Conservation (phyloP, 352 stramenopile species). For the Phytophthora citrophthora region DNA sequence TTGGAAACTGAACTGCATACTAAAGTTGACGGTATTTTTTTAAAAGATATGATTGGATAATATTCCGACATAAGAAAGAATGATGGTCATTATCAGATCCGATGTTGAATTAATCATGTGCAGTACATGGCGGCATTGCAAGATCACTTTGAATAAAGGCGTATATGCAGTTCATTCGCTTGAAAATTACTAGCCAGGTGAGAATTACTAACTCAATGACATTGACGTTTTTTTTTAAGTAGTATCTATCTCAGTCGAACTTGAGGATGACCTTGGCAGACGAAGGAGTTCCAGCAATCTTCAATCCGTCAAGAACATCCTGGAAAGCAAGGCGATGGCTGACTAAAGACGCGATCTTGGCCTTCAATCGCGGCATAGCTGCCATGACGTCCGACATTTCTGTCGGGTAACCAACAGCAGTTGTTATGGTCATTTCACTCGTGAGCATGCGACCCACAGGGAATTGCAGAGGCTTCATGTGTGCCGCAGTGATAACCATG, state of each 20-base stretch:
- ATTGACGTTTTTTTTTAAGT: neutral
- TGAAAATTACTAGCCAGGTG: no score
- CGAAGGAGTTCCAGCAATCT: slow-evolving; percentile 29
- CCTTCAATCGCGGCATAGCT: slow-evolving; percentile 27
- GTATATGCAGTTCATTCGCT: no score
- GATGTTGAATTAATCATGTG: slow-evolving; percentile 8
- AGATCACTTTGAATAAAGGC: no score
- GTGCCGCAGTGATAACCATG: slow-evolving; percentile 28
- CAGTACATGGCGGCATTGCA: no score
- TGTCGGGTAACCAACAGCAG: slow-evolving; percentile 28
- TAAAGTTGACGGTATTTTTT: no score
- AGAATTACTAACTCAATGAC: neutral
- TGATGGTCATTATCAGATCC: slow-evolving; percentile 6
- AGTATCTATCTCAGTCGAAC: slow-evolving; percentile 18
- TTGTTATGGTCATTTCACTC: slow-evolving; percentile 39
- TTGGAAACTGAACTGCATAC: no score
- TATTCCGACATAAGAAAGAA: slow-evolving; percentile 12
- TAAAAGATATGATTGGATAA: slow-evolving; percentile 7
- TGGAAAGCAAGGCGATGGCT: slow-evolving; percentile 34
- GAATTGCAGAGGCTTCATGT: slow-evolving; percentile 30
- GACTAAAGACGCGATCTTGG: slow-evolving; percentile 29
- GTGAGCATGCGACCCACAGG: slow-evolving; percentile 30
- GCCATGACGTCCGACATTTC: slow-evolving; percentile 32
- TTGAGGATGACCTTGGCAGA: slow-evolving; percentile 37
- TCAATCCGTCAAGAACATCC: slow-evolving; percentile 26